Percentiles rank a stretch among this genome's conserved stretches.
Evolutionary conservation across 2,329 filamentous ascomycete species (phyloP).

Genomic region (Cordyceps javanica): DNA sequence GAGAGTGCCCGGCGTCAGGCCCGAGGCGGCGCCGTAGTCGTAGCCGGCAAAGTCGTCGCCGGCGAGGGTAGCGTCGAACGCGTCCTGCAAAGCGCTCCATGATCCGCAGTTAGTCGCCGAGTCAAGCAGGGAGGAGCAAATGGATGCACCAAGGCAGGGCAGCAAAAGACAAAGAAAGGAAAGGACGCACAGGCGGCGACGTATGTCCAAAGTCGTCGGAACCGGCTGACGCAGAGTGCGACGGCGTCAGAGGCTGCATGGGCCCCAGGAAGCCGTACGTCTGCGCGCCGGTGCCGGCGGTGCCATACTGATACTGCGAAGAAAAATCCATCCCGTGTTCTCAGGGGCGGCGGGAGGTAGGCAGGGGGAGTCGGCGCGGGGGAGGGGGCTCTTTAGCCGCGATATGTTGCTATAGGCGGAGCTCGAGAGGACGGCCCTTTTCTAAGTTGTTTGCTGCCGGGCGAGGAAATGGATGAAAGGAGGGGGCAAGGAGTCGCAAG

Average conservation of each 20-base stretch:
- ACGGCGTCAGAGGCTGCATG: slow-evolving; percentile 48
- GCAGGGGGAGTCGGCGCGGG: too few species aligned
- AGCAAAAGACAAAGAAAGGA: too few species aligned
- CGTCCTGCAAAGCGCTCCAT: slow-evolving; percentile 35
- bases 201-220: slow-evolving; percentile 50
- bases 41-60: slow-evolving; percentile 42
- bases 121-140: too few species aligned
- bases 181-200: slow-evolving; percentile 43
- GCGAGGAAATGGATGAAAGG: too few species aligned
- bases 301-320: slow-evolving; percentile 37
- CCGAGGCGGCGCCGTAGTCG: slow-evolving; percentile 30
- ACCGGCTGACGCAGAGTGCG: slow-evolving; percentile 46
- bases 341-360: too few species aligned
- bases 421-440: neutral
- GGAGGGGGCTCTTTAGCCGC: neutral
- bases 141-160: too few species aligned
- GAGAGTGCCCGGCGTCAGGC: slow-evolving; percentile 24
- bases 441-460: neutral
- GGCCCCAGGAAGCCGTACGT: slow-evolving; percentile 46
- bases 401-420: neutral
- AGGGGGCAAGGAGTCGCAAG: too few species aligned
- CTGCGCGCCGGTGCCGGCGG: slow-evolving; percentile 29
- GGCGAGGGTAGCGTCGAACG: slow-evolving; percentile 39
- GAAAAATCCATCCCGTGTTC: slow-evolving; percentile 46
- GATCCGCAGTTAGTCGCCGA: slow-evolving; percentile 12